These are phyloP conservation scores for Kurtzmaniella fragi DNA, from an alignment of 805 yeast genomes.

Conservation along the genomic window DNA sequence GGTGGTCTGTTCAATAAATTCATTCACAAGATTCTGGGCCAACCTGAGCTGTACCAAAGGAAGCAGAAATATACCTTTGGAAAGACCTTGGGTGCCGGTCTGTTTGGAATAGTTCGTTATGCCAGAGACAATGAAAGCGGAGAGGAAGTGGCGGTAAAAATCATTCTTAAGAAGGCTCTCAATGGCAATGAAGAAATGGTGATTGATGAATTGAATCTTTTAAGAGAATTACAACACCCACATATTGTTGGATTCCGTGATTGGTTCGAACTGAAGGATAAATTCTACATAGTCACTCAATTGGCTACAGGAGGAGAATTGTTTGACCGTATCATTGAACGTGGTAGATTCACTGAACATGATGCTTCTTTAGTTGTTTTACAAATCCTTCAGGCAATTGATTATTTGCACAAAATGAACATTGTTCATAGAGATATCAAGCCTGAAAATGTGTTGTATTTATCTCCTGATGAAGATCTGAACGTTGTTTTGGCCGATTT, in stretches of 20 bases:
- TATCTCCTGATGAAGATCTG: slow-evolving; percentile 50
- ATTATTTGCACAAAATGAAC: slow-evolving; percentile 67
- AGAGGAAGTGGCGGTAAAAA: slow-evolving; percentile 86
- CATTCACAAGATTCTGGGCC: slow-evolving; percentile 60
- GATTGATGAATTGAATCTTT: slow-evolving; percentile 68
- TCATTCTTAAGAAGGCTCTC: slow-evolving; percentile 78
- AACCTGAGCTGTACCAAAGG: slow-evolving; percentile 63
- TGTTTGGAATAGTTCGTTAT: slow-evolving; percentile 86
- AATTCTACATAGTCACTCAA: slow-evolving; percentile 90
- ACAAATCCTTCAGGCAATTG: slow-evolving; percentile 74
- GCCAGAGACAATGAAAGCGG: slow-evolving; percentile 49
- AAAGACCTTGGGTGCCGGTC: slow-evolving; percentile 87
- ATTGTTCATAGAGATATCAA: slow-evolving; percentile 93
- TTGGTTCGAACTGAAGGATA: slow-evolving; percentile 91
- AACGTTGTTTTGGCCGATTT: slow-evolving; percentile 88
- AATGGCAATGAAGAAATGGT: slow-evolving; percentile 75
- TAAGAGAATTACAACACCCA: slow-evolving; percentile 69
- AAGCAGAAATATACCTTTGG: slow-evolving; percentile 73
- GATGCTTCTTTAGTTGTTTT: slow-evolving; percentile 76
- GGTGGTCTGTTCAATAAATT: slow-evolving; percentile 26
- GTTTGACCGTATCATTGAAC: slow-evolving; percentile 76
- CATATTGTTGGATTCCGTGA: slow-evolving; percentile 87
- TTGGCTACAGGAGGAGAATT: slow-evolving; percentile 95
- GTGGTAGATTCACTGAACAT: slow-evolving; percentile 82
- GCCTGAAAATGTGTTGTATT: slow-evolving; percentile 86